Base-by-base conservation (phyloP, 2,329 filamentous ascomycete species). In the Cercospora sesami region DNA sequence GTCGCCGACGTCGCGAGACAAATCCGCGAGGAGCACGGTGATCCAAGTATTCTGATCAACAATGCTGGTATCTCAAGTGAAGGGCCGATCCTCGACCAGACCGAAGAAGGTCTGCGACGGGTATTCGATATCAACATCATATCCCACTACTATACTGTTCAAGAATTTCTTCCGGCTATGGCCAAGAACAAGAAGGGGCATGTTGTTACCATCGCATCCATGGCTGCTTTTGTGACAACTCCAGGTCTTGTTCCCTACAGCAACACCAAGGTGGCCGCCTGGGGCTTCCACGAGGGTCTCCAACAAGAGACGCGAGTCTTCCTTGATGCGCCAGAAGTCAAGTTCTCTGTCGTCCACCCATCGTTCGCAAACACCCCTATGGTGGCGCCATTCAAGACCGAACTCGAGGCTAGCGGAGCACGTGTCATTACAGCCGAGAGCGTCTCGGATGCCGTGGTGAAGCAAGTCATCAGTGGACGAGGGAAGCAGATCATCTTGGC, bases 101-200 rank as follows among this genome's bases (percentile, higher is more conserved):
- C 78, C 6, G 81, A 83, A 69, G 73, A 75, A 21, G 77, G 80
- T 26, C 80, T 86, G 51, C 77, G 80, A 12, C 80, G 80, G 68
- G 83, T 84, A 7, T 85, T 86, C 71, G 82, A 84, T 66, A 83
- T 86, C 65, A 86, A 86, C 75, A 78, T 82, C 8, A 78, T 86
- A 58, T 79, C 81, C 21, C 84, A 86, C 73, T 86, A 82, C 75
- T 80, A 81, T 66, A 83, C 80, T 66, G 81, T 84, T 9, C 80
- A 82, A 62, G 83, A 84, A 69, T 86, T 86, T 75, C 71, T 86
- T 33, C 85, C 85, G 0, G 77, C 78, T 60, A 86, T 86, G 84
- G 73, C 86, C 23, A 72, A 74, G 55, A 76, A 78, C 18, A 83
- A 85, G 71, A 85, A 86, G 71, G 86, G 86, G 2, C 86, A 88